Evolutionary conservation across 2,329 filamentous ascomycete species (phyloP), one percentile per base, ranked within the genome.

Genomic region (Tolypocladium sp.): DNA sequence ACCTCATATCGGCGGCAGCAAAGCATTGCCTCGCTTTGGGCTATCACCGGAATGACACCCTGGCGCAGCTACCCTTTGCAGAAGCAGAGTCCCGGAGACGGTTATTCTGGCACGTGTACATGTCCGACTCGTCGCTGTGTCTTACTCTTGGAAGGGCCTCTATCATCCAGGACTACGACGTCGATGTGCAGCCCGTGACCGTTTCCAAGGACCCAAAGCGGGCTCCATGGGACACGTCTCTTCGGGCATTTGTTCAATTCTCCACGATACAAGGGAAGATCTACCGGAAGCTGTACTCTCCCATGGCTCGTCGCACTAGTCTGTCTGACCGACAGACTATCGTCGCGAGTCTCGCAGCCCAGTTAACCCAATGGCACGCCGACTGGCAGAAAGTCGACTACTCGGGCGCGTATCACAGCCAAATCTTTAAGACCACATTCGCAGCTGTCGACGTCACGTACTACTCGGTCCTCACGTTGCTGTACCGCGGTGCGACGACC

Each of bases 71-170:
- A 12, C 35, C 60, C 1, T 41, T 57, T 12, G 44, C 61, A 2
- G 57, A 62, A 41, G 57, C 63, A 1, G 55, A 61, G 20, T 56
- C 57, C 22, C 60, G 57, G 35, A 57, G 63, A 6, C 57, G 59
- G 1, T 46, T 65, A 4, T 65, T 65, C 40, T 65, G 64, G 64
- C 63, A 64, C 44, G 56, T 64, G 22, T 65, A 63, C 52, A 59
- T 63, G 12, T 61, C 63, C 3, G 63, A 64, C 12, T 56, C 59
- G 7, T 57, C 63, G 4, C 52, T 65, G 1, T 60, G 62, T 4
- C 61, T 65, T 9, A 56, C 60, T 4, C 59, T 64, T 25, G 64
- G 64, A 0, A 63, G 63, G 22, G 63, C 62, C 8, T 37, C 61
- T 3, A 58, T 65, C 4, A 62, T 65, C 2, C 62, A 63, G 22